Percentiles rank a stretch among this genome's conserved stretches.
Conservation (phyloP, 1,284 basidiomycete species). For the Sanghuangporus weigelae region DNA sequence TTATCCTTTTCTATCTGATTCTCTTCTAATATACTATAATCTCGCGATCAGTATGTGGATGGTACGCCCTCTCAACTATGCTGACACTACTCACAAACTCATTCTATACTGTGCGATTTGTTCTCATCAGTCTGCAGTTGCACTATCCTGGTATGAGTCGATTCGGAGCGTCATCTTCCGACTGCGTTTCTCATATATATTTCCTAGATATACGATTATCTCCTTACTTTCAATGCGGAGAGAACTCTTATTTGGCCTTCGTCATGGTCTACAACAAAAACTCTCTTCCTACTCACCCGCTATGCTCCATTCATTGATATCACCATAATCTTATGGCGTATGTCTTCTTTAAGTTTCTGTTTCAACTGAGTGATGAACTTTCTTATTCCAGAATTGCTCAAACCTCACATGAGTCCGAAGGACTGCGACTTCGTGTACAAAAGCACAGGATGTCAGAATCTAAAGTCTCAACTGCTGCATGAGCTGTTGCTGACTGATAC, state of each 20-base stretch:
- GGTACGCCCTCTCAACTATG: background rate
- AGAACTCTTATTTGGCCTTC: constrained; percentile 4
- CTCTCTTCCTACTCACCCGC: constrained; percentile 2
- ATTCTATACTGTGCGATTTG: background rate
- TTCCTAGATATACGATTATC: background rate
- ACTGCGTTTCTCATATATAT: background rate
- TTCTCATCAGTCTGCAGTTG: background rate
- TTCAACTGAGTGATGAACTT: background rate
- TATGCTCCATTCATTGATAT: constrained; percentile 7
- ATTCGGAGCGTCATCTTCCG: too few relatives aligned
- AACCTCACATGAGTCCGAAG: background rate
- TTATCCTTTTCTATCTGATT: too few relatives aligned
- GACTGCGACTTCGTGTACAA: background rate
- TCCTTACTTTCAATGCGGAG: constrained; percentile 4
- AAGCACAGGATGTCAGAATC: constrained; percentile 1
- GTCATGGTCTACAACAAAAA: constrained; percentile 1
- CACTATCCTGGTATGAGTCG: background rate
- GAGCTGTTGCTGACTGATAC: background rate
- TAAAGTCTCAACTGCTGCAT: background rate
- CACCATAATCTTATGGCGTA: constrained; percentile 10
- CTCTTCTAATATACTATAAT: background rate
- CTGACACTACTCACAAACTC: background rate
- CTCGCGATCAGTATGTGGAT: background rate
- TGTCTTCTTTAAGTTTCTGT: background rate
- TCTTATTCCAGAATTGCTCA: background rate